A percentile compares a stretch with the other conserved stretches of the same genome.
Evolutionary conservation across 768 basidiomycete genomes (phyloP).

Genomic region (Lactarius evosmus): DNA sequence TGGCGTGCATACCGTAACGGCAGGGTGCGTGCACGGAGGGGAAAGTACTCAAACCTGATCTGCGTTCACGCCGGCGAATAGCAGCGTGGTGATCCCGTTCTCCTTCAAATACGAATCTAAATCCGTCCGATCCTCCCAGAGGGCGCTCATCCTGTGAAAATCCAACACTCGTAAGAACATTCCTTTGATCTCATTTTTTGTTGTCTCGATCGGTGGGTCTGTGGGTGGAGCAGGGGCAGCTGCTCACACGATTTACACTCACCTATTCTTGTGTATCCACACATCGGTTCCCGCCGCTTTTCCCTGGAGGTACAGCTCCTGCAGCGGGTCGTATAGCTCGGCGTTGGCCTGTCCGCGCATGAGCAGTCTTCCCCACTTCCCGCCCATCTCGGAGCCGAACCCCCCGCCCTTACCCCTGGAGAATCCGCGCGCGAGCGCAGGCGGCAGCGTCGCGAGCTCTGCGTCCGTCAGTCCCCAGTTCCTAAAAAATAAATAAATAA

Average conservation of each 20-base stretch:
- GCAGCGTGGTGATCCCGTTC: slow-evolving; percentile 56
- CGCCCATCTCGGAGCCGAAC: slow-evolving; percentile 54
- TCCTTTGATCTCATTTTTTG: too few species aligned
- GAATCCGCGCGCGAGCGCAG: slow-evolving; percentile 48
- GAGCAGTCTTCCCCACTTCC: slow-evolving; percentile 50
- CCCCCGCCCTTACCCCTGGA: slow-evolving; percentile 24
- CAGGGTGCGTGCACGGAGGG: neutral
- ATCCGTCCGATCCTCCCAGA: slow-evolving; percentile 63
- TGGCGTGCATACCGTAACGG: neutral
- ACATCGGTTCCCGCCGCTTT: slow-evolving; percentile 55
- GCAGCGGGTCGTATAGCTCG: slow-evolving; percentile 61
- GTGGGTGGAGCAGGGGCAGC: too few species aligned
- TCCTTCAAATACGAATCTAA: slow-evolving; percentile 61
- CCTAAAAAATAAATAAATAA: slow-evolving; percentile 35
- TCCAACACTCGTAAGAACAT: neutral
- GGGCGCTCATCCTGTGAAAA: slow-evolving; percentile 52
- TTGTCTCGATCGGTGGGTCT: neutral
- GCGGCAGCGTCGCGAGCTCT: slow-evolving; percentile 59
- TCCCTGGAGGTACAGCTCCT: slow-evolving; percentile 52
- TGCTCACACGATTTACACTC: too few species aligned
- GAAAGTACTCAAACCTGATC: slow-evolving; percentile 49
- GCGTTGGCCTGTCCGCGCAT: slow-evolving; percentile 60
- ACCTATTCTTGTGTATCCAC: slow-evolving; percentile 74
- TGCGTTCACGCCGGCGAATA: slow-evolving; percentile 65
- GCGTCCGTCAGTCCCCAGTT: slow-evolving; percentile 72